Percentiles rank a stretch among this genome's conserved stretches.
These are phyloP conservation scores for Anaeromyces robustus DNA, from an alignment of 192 early-diverging fungal species.

Conservation along the genomic window DNA sequence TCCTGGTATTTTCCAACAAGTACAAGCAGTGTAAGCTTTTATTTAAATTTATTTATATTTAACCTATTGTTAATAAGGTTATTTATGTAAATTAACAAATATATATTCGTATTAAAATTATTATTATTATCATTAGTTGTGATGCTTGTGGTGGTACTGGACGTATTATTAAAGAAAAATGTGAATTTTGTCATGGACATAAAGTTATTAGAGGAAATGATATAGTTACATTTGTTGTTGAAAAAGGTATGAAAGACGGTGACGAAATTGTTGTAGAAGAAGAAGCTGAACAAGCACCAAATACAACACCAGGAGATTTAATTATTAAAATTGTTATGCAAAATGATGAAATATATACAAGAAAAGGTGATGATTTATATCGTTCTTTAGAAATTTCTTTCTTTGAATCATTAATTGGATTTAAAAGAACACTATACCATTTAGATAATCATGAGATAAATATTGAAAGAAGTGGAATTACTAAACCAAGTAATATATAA, in stretches of 20 bases:
- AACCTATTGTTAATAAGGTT: too few species aligned
- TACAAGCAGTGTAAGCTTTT: constrained; percentile 54
- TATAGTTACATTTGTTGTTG: constrained; percentile 57
- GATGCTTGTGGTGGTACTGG: constrained; percentile 84
- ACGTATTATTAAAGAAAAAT: constrained; percentile 62
- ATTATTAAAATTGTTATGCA: constrained; percentile 54
- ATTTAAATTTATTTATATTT: background rate
- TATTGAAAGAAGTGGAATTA: constrained; percentile 30
- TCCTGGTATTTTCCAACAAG: constrained; percentile 87
- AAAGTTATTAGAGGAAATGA: constrained; percentile 77
- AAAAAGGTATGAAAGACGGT: constrained; percentile 69
- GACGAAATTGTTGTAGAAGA: constrained; percentile 60
- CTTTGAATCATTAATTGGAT: constrained; percentile 58
- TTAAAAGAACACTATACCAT: constrained; percentile 57
- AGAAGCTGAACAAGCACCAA: constrained; percentile 82
- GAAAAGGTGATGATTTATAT: constrained; percentile 56
- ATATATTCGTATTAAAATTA: too few species aligned
- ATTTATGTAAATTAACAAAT: too few species aligned
- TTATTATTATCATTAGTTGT: constrained; percentile 28
- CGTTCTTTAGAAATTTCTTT: background rate
- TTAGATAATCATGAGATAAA: constrained; percentile 44
- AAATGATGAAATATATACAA: constrained; percentile 54
- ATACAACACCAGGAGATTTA: constrained; percentile 74
- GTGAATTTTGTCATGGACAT: constrained; percentile 63
- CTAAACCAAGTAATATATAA: constrained; percentile 32